Evolutionary conservation across 1,139 yeast species (phyloP).

Genomic region (Taphrina communis): DNA sequence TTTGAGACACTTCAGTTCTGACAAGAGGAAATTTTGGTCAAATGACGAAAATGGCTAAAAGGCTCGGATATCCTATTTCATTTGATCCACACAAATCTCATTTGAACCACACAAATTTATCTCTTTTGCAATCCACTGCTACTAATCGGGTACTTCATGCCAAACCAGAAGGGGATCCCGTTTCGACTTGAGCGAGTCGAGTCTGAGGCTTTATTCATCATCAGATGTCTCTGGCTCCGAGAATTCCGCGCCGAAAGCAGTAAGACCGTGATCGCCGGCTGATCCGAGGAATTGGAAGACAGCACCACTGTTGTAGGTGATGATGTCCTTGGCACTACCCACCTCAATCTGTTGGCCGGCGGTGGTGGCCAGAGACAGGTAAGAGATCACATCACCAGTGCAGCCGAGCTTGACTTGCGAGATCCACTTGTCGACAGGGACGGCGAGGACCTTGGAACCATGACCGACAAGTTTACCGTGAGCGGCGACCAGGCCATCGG

Average conservation of each 20-base stretch:
- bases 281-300: constrained; percentile 10
- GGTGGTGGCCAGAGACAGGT: constrained; percentile 2
- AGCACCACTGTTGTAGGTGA: background rate
- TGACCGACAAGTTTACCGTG: background rate
- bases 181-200: too few species aligned
- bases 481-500: background rate
- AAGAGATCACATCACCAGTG: constrained; percentile 14
- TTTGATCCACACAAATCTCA: too few species aligned
- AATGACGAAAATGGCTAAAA: too few species aligned
- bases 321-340: constrained; percentile 3
- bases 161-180: too few species aligned
- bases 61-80: too few species aligned
- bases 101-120: too few species aligned
- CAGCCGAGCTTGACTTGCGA: background rate
- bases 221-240: constrained; percentile 12
- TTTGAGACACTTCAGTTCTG: too few species aligned
- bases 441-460: background rate
- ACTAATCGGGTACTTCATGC: too few species aligned
- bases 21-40: too few species aligned
- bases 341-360: background rate
- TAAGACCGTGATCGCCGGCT: background rate
- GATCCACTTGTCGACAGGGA: constrained; percentile 15
- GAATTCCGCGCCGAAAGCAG: background rate
- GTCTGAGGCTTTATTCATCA: background rate
- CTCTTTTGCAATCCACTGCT: too few species aligned